These are phyloP conservation scores for Blepharisma stoltei DNA, from an alignment of 73 alveolate genomes.

Conservation along the genomic window DNA sequence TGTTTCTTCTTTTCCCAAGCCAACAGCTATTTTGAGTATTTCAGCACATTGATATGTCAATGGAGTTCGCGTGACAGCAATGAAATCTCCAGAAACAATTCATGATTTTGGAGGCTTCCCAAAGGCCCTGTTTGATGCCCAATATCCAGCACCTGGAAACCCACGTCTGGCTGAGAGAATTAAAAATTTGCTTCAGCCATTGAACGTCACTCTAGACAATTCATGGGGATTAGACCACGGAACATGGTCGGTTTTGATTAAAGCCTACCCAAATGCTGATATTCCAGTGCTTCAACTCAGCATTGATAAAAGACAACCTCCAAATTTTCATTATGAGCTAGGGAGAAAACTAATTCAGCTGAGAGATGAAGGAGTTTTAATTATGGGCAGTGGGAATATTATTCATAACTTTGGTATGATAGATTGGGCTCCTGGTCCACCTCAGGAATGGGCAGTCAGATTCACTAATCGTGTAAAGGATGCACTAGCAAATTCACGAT, in stretches of 20 bases:
- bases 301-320: not conserved
- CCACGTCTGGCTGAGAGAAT: constrained; percentile 28
- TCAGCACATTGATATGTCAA: constrained; percentile 40
- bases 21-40: constrained; percentile 30
- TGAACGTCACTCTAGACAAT: constrained; percentile 30
- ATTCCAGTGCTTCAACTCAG: constrained; percentile 33
- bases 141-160: constrained; percentile 32
- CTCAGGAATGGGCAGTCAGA: too few species aligned
- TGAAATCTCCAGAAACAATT: constrained; percentile 23
- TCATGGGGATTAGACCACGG: constrained; percentile 47
- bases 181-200: constrained; percentile 25
- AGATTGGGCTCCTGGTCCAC: too few species aligned
- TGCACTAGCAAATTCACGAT: too few species aligned
- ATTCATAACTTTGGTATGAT: too few species aligned
- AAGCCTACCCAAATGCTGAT: constrained; percentile 33
- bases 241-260: constrained; percentile 24
- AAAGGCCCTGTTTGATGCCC: constrained; percentile 14
- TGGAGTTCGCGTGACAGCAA: constrained; percentile 34
- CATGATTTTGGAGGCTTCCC: constrained; percentile 46
- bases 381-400: too few species aligned
- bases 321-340: too few species aligned
- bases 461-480: too few species aligned
- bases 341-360: too few species aligned
- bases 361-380: too few species aligned
- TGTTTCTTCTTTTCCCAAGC: constrained; percentile 20